phyloP scores from a whole-genome alignment of 148 eudicot genomes.

The Pharnaceum exiguum region DNA sequence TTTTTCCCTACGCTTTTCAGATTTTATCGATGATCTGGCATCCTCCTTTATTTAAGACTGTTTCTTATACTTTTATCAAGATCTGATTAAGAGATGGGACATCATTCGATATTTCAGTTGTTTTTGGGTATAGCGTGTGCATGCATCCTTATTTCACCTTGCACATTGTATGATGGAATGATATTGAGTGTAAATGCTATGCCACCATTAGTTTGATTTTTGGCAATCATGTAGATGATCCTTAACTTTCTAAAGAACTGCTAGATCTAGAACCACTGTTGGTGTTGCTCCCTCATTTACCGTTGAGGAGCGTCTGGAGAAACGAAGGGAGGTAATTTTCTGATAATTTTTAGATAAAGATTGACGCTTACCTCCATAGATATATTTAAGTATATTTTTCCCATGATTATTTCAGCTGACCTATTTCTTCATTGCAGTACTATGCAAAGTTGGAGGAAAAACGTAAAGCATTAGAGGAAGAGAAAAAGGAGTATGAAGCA shows the following conservation, averaged over 20 bases:
- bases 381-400: too few relatives aligned
- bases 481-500: conserved; percentile 70
- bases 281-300: conserved; percentile 71
- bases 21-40: too few relatives aligned
- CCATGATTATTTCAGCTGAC: conserved; percentile 1
- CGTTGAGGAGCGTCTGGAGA: conserved; percentile 49
- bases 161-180: not conserved
- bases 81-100: too few relatives aligned
- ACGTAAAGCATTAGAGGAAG: conserved; percentile 79
- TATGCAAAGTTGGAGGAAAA: conserved; percentile 78
- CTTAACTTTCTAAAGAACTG: conserved; percentile 54
- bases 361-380: too few relatives aligned
- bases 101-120: too few relatives aligned
- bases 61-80: too few relatives aligned
- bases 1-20: too few relatives aligned
- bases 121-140: too few relatives aligned
- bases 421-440: conserved; percentile 37
- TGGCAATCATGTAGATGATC: conserved; percentile 14
- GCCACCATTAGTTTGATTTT: too few relatives aligned
- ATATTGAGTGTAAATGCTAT: conserved; percentile 3
- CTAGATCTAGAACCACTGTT: conserved; percentile 67
- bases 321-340: conserved; percentile 71
- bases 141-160: not conserved
- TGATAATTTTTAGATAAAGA: not conserved
- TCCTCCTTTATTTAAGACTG: too few relatives aligned